Evolutionary conservation across 805 yeast genomes (phyloP).

Genomic region (Maudiozyma barnettii): DNA sequence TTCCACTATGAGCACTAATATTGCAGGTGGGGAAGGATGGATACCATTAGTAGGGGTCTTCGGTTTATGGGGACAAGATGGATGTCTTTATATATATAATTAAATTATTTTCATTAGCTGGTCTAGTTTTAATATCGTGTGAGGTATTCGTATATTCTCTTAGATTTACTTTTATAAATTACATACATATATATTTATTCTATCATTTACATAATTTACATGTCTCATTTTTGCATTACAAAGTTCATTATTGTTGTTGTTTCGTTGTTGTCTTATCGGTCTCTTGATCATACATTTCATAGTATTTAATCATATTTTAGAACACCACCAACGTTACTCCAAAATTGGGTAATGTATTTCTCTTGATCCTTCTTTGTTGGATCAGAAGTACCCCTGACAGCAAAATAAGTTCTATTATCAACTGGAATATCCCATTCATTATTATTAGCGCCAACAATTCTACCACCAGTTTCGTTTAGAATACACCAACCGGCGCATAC

Average conservation of each 20-base stretch:
- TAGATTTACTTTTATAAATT: background rate
- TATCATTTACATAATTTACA: background rate
- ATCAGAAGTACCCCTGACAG: constrained; percentile 41
- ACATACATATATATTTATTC: background rate
- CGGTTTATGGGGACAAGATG: constrained; percentile 63
- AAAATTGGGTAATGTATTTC: constrained; percentile 40
- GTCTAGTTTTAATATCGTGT: background rate
- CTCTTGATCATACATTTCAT: background rate
- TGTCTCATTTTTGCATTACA: background rate
- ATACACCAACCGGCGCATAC: constrained; percentile 65
- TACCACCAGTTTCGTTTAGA: constrained; percentile 51
- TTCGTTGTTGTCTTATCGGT: no score
- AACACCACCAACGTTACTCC: constrained; percentile 43
- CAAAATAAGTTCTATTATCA: constrained; percentile 44
- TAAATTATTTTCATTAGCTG: background rate
- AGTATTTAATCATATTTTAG: constrained; percentile 30
- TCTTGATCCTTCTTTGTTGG: constrained; percentile 30
- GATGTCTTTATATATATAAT: constrained; percentile 49
- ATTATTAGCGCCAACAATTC: constrained; percentile 44
- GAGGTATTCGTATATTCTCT: background rate
- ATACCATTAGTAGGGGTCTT: constrained; percentile 41
- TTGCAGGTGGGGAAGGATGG: constrained; percentile 42
- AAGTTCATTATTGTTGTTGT: background rate
- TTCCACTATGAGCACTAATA: constrained; percentile 22
- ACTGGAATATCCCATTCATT: constrained; percentile 41